Evolutionary conservation across 176 grass and related monocot species (phyloP).

Genomic region (Cenchrus americanus): DNA sequence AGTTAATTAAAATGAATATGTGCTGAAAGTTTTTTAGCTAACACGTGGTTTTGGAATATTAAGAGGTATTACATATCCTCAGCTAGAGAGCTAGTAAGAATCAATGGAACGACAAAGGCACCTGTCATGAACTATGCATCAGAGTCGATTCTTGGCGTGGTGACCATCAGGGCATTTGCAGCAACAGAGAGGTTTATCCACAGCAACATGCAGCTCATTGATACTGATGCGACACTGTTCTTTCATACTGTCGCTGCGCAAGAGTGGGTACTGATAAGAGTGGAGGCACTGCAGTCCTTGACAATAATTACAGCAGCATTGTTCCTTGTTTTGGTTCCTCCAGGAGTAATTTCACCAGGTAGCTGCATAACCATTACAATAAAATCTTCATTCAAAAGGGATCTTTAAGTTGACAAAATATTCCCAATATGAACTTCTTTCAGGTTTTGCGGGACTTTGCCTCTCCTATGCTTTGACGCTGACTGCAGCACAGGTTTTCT

Average conservation of each 20-base stretch:
- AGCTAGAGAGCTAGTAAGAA: conserved; percentile 89
- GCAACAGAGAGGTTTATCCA: conserved; percentile 66
- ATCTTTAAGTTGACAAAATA: conserved; percentile 14
- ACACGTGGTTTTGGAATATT: conserved; percentile 34
- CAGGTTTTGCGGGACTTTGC: conserved; percentile 89
- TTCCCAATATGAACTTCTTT: conserved; percentile 31
- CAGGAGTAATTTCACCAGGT: conserved; percentile 78
- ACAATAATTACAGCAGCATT: conserved; percentile 71
- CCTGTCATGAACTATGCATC: conserved; percentile 91
- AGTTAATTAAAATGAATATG: conserved; percentile 6
- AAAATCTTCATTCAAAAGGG: conserved; percentile 7
- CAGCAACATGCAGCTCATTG: conserved; percentile 73
- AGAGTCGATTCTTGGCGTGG: conserved; percentile 74
- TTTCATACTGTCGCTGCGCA: conserved; percentile 83
- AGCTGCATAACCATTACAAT: conserved; percentile 3
- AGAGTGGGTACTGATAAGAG: conserved; percentile 96
- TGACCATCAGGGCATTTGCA: conserved; percentile 76
- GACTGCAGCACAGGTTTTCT: conserved; percentile 59
- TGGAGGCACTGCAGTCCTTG: conserved; percentile 78
- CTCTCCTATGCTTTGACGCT: conserved; percentile 87
- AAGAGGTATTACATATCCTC: conserved; percentile 86
- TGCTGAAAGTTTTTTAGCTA: conserved; percentile 17
- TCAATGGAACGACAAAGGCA: conserved; percentile 95
- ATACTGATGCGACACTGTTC: conserved; percentile 81
- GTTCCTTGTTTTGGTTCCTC: conserved; percentile 81